phyloP scores from a whole-genome alignment of 371 early-diverging fungal genomes.

The Rozella allomycis region DNA sequence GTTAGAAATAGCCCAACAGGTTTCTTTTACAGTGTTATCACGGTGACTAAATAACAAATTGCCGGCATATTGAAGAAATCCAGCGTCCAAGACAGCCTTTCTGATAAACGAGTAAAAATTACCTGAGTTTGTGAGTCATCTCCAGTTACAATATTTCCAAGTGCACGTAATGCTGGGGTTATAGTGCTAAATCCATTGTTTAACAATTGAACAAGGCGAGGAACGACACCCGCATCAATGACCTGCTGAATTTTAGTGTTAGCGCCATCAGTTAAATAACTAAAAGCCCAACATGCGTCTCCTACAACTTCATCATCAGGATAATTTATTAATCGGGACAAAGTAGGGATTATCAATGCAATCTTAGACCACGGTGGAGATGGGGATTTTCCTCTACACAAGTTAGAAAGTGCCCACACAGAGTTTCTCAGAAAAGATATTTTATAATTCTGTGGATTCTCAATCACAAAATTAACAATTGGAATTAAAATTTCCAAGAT shows the following conservation, averaged over 20 bases:
- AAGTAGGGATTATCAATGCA: slow-evolving; percentile 59
- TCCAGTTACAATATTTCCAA: slow-evolving; percentile 99
- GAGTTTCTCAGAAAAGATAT: slow-evolving; percentile 89
- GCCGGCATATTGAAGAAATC: slow-evolving; percentile 58
- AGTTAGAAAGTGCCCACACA: slow-evolving; percentile 98
- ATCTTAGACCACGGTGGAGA: slow-evolving; percentile 78
- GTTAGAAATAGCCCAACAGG: slow-evolving; percentile 99
- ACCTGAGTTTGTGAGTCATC: slow-evolving; percentile 88
- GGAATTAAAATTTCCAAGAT: slow-evolving; percentile 58
- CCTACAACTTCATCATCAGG: slow-evolving; percentile 88
- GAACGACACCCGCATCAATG: slow-evolving; percentile 78
- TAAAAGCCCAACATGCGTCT: slow-evolving; percentile 98
- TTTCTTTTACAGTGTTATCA: slow-evolving; percentile 94
- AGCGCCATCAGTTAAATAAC: slow-evolving; percentile 89
- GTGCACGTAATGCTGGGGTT: slow-evolving; percentile 90
- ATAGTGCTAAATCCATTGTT: slow-evolving; percentile 58
- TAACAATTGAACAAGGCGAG: slow-evolving; percentile 77
- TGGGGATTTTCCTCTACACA: slow-evolving; percentile 96
- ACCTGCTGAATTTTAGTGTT: slow-evolving; percentile 91
- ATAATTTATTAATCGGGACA: slow-evolving; percentile 68
- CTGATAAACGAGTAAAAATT: background rate
- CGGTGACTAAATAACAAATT: slow-evolving; percentile 58
- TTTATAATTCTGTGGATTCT: slow-evolving; percentile 50
- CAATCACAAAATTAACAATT: slow-evolving; percentile 68
- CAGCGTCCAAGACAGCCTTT: slow-evolving; percentile 61